Evolutionary conservation across 2,329 filamentous ascomycete species (phyloP).

Genomic region (Penicillium sp.): DNA sequence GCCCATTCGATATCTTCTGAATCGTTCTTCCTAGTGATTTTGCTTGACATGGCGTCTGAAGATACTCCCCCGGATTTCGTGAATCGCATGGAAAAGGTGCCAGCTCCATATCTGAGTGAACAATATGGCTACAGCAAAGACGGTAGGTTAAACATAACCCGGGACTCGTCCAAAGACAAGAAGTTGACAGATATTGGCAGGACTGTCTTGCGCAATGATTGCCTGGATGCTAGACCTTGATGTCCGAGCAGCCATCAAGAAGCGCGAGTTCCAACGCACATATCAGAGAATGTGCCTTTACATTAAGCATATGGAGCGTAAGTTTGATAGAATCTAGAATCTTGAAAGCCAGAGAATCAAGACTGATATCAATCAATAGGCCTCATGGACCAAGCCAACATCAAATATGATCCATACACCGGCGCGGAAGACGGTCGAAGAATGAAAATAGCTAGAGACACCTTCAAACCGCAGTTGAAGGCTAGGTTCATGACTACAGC

Average conservation of each 20-base stretch:
- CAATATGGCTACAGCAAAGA: slow-evolving; percentile 3
- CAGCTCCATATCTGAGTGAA: slow-evolving; percentile 1
- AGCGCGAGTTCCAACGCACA: slow-evolving; percentile 8
- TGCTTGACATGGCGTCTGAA: not conserved
- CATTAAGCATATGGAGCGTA: slow-evolving; percentile 10
- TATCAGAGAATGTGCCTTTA: slow-evolving; percentile 5
- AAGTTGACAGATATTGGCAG: not conserved
- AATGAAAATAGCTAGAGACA: not conserved
- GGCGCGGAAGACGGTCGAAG: not conserved
- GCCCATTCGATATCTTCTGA: not conserved
- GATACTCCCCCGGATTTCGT: not conserved
- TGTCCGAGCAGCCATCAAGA: slow-evolving; percentile 4
- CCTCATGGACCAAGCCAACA: slow-evolving; percentile 1
- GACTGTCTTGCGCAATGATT: slow-evolving; percentile 7
- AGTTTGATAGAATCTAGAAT: not conserved
- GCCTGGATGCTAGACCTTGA: slow-evolving; percentile 11
- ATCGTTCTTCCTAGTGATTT: not conserved
- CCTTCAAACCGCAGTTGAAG: not conserved
- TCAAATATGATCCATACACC: not conserved
- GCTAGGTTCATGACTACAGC: slow-evolving; percentile 1
- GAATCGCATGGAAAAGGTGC: slow-evolving; percentile 6
- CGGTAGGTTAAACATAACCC: not conserved
- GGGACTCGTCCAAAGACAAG: fast-evolving
- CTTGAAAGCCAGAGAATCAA: not conserved
- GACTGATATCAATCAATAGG: not conserved